Percentiles rank a stretch among this genome's conserved stretches.
These are phyloP conservation scores for Penicillium antarcticum DNA, from an alignment of 495 filamentous ascomycete species.

Conservation along the genomic window DNA sequence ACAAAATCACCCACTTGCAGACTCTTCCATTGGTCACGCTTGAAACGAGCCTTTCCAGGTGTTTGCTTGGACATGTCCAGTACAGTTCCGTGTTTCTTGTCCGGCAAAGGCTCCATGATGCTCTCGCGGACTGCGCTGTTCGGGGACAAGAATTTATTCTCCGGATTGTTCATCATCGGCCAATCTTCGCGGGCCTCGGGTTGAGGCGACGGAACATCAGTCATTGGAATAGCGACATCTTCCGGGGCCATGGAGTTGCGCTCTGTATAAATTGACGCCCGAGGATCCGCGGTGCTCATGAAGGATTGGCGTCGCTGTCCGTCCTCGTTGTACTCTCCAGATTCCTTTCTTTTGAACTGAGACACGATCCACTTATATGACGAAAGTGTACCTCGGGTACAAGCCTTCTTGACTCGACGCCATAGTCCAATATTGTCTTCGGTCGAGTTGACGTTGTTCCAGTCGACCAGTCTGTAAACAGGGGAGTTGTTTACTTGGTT, in stretches of 20 bases:
- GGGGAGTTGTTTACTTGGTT: constrained; percentile 96
- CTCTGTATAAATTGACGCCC: constrained; percentile 58
- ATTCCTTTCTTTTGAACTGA: constrained; percentile 31
- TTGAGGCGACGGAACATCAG: constrained; percentile 80
- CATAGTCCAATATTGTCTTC: constrained; percentile 82
- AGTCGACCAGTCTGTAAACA: constrained; percentile 83
- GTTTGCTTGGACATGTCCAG: constrained; percentile 57
- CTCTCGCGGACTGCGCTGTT: constrained; percentile 32
- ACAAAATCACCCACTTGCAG: constrained; percentile 96
- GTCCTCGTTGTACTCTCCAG: constrained; percentile 30
- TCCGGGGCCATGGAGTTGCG: constrained; percentile 53
- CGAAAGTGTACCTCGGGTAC: constrained; percentile 56
- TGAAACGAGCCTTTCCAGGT: constrained; percentile 71
- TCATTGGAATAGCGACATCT: constrained; percentile 80
- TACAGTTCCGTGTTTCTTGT: constrained; percentile 60
- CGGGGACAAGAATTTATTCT: constrained; percentile 31
- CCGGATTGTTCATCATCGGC: constrained; percentile 23
- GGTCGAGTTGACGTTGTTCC: constrained; percentile 89
- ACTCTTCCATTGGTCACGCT: constrained; percentile 92
- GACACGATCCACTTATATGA: constrained; percentile 56
- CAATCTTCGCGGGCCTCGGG: constrained; percentile 48
- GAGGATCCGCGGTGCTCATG: constrained; percentile 56
- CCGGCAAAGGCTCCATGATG: constrained; percentile 20
- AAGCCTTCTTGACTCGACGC: constrained; percentile 91
- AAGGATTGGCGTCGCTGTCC: constrained; percentile 59